Evolutionary conservation across 768 basidiomycete species (phyloP).

Genomic region (Guyanaporus albipodus): DNA sequence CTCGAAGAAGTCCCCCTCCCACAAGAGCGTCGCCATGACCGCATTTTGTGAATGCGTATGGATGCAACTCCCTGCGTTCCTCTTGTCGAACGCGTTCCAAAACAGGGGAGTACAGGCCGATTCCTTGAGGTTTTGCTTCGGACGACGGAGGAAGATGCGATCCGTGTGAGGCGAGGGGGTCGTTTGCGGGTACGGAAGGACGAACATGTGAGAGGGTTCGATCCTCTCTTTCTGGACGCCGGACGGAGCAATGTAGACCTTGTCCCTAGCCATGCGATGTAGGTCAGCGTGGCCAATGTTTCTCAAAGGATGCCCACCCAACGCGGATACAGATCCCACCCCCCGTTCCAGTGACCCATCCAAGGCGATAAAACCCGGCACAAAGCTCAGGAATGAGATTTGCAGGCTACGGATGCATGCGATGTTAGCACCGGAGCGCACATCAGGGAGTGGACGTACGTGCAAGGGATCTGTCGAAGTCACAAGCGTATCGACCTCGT

Average conservation of each 20-base stretch:
- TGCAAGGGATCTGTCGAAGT: constrained; percentile 59
- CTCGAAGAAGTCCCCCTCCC: constrained; percentile 63
- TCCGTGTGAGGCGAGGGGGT: constrained; percentile 57
- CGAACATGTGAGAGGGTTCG: constrained; percentile 78
- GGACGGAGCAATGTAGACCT: constrained; percentile 83
- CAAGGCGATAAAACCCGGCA: constrained; percentile 76
- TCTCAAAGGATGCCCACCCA: constrained; percentile 42
- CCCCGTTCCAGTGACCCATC: constrained; percentile 92
- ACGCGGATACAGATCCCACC: constrained; percentile 73
- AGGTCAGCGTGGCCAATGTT: neutral
- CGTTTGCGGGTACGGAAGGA: constrained; percentile 72
- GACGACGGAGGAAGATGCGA: constrained; percentile 75
- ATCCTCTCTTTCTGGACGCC: constrained; percentile 92
- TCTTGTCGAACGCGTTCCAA: constrained; percentile 85
- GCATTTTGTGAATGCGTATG: constrained; percentile 91
- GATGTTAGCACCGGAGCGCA: neutral
- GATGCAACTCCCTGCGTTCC: constrained; percentile 80
- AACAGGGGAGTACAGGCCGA: constrained; percentile 88
- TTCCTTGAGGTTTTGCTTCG: constrained; percentile 68
- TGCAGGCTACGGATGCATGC: constrained; percentile 56
- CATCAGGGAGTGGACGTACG: constrained; percentile 34
- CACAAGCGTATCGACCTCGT: constrained; percentile 47
- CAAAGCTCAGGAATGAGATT: constrained; percentile 88
- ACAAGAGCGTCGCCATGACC: constrained; percentile 83
- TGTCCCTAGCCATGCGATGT: constrained; percentile 47